Base-by-base conservation (phyloP, 768 basidiomycete genomes). In the Lactifluus subvellereus region DNA sequence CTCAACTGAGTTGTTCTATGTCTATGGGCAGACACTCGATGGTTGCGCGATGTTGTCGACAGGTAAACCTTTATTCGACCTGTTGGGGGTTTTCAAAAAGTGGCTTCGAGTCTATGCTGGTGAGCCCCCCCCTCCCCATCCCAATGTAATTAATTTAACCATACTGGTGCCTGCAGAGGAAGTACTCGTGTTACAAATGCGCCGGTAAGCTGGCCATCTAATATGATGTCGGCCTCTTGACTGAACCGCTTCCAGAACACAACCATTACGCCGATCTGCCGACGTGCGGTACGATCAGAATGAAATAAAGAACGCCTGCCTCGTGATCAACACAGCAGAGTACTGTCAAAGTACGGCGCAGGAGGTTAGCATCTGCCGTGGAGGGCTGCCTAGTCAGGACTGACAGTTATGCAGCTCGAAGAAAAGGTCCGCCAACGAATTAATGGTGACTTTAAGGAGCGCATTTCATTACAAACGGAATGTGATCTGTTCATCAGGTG, bases 271-370 rank as follows among this genome's bases (percentile, higher is more conserved):
- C 2, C 83, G 82, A 68, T 98, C 95, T 1, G 78, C 78, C 20
- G 96, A 99, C 54, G 83, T 84, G 6, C 83, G 89, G n/a, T 82
- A 85, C 37, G 94, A 97, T 71, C 65, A 82, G 8, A 78, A 79
- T 4, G 87, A 94, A 62, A 73, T 98, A 37, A 86, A 84, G 69
- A 91, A 89, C 65, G 85, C 91, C 0, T 94, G 92, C 71, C 77
- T 93, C n/a, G 76, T 96, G 30, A 86, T 99, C 71, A 98, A 99
- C 70, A 99, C 97, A 0, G 96, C 95, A 1, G 95, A 98, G 71
- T 99, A 98, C 72, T 99, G 97, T 71, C 90, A 94, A 66, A 85
- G 84, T 1, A 99, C 96, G 2, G 91, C 95, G 1, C 71, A 85
- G 20, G 93, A 97, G 82, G 94, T 88, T 68, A 10, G 13, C 8